Conservation (phyloP, 2,329 filamentous ascomycete species). For the Orbilia javanica region DNA sequence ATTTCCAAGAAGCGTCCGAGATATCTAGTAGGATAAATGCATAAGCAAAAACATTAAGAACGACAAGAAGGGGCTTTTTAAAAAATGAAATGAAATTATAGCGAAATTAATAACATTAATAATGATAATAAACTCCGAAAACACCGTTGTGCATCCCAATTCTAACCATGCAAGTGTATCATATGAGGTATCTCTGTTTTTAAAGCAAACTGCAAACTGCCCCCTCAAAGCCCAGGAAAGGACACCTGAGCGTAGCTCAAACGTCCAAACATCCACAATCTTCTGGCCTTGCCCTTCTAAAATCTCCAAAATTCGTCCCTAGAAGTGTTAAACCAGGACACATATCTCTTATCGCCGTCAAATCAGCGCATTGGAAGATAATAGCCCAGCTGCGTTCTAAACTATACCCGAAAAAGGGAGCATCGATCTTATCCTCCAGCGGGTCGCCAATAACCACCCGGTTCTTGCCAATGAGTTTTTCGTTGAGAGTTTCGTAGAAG, state of each 20-base stretch:
- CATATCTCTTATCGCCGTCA: conserved; percentile 27
- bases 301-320: conserved; percentile 14
- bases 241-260: not conserved
- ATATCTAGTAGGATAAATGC: too few species aligned
- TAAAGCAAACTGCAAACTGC: conserved; percentile 2
- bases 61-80: not conserved
- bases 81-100: not conserved
- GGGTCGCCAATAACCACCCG: conserved; percentile 31
- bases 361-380: conserved; percentile 60
- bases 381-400: conserved; percentile 61
- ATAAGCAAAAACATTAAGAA: too few species aligned
- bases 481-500: conserved; percentile 64
- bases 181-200: conserved; percentile 13
- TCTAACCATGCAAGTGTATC: not conserved
- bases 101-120: not conserved
- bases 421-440: conserved; percentile 42
- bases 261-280: conserved; percentile 47
- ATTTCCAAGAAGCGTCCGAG: not conserved
- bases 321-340: conserved; percentile 31
- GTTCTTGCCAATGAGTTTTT: conserved; percentile 59
- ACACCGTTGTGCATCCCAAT: not conserved
- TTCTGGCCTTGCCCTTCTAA: conserved; percentile 11
- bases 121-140: not conserved
- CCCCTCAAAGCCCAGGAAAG: not conserved
- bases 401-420: conserved; percentile 59